Conservation (phyloP, 2,329 filamentous ascomycete species). For the Didymella lethalis region DNA sequence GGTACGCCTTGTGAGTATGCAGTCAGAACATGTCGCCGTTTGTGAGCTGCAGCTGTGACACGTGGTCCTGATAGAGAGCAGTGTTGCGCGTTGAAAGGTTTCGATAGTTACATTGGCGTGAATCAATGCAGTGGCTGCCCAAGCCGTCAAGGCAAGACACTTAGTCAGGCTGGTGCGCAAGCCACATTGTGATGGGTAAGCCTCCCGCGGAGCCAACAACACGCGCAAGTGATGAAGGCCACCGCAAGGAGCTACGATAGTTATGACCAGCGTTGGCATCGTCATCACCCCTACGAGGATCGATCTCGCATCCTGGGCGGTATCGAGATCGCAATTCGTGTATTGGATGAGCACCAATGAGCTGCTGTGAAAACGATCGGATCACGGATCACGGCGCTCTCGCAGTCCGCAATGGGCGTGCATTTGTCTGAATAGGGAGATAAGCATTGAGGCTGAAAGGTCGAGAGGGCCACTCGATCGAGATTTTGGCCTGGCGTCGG, state of each 20-base stretch:
- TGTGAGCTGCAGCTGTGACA: background rate
- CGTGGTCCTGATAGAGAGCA: background rate
- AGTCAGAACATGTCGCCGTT: background rate
- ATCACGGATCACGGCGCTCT: constrained; percentile 4
- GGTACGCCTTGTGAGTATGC: background rate
- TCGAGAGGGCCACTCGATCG: constrained; percentile 19
- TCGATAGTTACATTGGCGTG: background rate
- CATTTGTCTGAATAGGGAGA: constrained; percentile 6
- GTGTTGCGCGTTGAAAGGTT: background rate
- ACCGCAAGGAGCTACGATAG: background rate
- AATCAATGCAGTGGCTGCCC: background rate
- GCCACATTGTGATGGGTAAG: background rate
- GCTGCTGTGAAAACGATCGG: background rate
- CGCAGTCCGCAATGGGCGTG: constrained; percentile 1
- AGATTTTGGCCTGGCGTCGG: constrained; percentile 23
- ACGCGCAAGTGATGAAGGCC: constrained; percentile 2
- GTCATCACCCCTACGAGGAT: constrained; percentile 11
- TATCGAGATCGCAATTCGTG: constrained; percentile 7
- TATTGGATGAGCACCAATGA: background rate
- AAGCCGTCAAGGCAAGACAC: background rate
- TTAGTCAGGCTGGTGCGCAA: background rate
- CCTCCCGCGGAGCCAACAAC: background rate
- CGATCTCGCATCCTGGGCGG: background rate
- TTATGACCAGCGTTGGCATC: constrained; percentile 13
- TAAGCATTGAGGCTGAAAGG: constrained; percentile 25